These are phyloP conservation scores for Fusarium sp. DNA, from an alignment of 2,329 filamentous ascomycete genomes.

Conservation along the genomic window DNA sequence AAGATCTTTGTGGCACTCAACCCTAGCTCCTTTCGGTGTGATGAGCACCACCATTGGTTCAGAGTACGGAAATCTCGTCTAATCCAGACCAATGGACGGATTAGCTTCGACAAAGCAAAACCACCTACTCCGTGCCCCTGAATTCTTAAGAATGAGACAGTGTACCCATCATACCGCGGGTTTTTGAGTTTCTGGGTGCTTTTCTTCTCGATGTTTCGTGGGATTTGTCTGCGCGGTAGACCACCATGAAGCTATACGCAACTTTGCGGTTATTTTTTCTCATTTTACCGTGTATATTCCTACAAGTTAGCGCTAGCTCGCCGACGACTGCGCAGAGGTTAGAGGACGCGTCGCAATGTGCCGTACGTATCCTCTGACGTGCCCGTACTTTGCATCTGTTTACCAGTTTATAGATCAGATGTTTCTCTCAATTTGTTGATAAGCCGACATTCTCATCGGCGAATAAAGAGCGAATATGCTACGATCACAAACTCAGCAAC, in stretches of 20 bases:
- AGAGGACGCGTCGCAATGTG: not conserved
- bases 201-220: not conserved
- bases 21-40: not conserved
- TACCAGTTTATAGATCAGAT: not conserved
- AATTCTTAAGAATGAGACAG: constrained; percentile 4
- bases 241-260: not conserved
- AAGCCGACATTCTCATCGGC: not conserved
- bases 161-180: not conserved
- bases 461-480: not conserved
- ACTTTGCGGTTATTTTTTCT: not conserved
- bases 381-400: rapidly evolving
- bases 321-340: not conserved
- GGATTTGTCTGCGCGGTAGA: not conserved
- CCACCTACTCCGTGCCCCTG: not conserved
- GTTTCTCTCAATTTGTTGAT: not conserved
- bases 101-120: not conserved
- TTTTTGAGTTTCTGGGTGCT: no score
- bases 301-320: not conserved
- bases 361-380: not conserved
- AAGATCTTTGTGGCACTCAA: not conserved
- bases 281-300: not conserved
- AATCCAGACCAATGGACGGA: not conserved
- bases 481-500: not conserved
- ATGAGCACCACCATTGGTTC: not conserved
- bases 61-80: not conserved